These are phyloP conservation scores for Hylodesmum podocarpum DNA, from an alignment of 306 rosid species.

Conservation along the genomic window DNA sequence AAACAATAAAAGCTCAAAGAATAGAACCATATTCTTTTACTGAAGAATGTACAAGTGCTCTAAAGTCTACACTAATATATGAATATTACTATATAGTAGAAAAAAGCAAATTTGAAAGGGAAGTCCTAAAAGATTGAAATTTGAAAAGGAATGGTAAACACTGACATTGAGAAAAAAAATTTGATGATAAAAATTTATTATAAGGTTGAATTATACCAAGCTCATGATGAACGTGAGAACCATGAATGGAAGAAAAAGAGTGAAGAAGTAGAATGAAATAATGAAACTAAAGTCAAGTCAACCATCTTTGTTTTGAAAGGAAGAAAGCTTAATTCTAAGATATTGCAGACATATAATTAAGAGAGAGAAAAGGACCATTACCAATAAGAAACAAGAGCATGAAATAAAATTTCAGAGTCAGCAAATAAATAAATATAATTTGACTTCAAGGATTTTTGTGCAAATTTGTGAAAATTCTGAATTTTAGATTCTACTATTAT, in stretches of 20 bases:
- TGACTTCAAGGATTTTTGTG: background rate
- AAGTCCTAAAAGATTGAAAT: background rate
- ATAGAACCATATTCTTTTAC: background rate
- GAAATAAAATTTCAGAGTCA: background rate
- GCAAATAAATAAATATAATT: background rate
- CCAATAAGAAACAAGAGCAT: background rate
- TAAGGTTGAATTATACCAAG: too few relatives aligned
- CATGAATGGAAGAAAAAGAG: background rate
- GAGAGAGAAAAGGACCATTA: background rate
- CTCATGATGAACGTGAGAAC: background rate
- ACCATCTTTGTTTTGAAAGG: background rate
- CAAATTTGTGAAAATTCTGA: too few relatives aligned
- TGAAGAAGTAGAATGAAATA: background rate
- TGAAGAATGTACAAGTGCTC: background rate
- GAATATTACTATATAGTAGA: background rate
- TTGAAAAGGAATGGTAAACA: background rate
- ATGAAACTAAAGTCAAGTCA: conserved; percentile 1
- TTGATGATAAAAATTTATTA: background rate
- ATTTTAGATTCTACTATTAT: background rate
- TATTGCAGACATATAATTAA: conserved; percentile 1
- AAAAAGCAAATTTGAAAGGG: background rate
- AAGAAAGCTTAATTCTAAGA: background rate
- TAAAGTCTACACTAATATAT: background rate
- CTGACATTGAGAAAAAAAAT: background rate
- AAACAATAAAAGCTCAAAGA: background rate